Evolutionary conservation across 1,284 basidiomycete genomes (phyloP), one percentile per base, ranked within the genome.

Genomic region (Exobasidium cylindrosporum): DNA sequence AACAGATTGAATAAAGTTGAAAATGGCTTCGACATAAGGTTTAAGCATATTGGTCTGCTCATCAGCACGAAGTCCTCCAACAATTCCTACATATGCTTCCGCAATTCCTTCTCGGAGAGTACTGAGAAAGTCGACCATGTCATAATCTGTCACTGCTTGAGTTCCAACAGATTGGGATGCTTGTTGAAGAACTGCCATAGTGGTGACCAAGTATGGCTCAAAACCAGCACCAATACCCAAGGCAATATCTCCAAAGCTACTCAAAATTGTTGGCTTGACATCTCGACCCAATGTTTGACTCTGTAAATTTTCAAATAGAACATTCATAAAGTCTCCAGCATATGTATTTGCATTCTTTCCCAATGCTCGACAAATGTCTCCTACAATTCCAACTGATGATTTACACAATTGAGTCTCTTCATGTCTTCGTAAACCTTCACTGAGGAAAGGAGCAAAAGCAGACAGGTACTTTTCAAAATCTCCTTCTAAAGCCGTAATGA

Each of bases 171-270:
- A 55, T 17, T 14, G 21, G 21, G 60, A 53, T 0, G 95, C 95
- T 82, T 98, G 94, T 70, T 87, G 85, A 57, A 99, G 83, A 28
- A 98, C 94, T 53, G 83, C 86, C 91, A 97, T 94, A 3, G 92
- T 91, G 7, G 90, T 91, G 64, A 88, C 87, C 54, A 97, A 84
- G 81, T 90, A 98, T 1, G 92, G 92, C 75, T 91, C 89, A 80
- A 97, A 99, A 11, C 84, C 84, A 28, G 71, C 74, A 0, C 92
- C 92, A 66, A 97, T 89, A 0, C 96, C 94, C 24, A 98, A 84
- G 6, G 94, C 95, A 68, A 99, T 90, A 80, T 99, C 95, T 40
- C 96, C 96, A 76, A 99, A 98, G 81, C 91, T 93, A 14, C 90
- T 89, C 64, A 98, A 83, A 72, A 97, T 92, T 14, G 90, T 89